Base-by-base conservation (phyloP, 2,329 filamentous ascomycete genomes). In the Grosmannia clavigera region DNA sequence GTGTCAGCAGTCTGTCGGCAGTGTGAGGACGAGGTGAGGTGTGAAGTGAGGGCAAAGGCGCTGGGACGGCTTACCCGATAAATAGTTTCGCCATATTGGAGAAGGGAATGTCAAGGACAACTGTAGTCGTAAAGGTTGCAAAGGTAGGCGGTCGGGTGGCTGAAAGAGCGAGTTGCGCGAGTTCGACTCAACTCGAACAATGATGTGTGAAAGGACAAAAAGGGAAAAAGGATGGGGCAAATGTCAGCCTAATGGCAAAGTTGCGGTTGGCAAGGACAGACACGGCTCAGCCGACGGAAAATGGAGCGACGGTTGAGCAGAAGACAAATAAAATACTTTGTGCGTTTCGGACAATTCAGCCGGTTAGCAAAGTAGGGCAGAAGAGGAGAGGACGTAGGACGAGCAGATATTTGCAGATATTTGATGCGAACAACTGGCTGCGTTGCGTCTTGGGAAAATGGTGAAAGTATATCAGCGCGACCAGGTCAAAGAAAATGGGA, bases 41-140 rank as follows among this genome's bases (percentile, higher is more conserved):
- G 60, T 7, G 22, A 22, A 50, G 7, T 60, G 35, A 25, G 46
- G 16, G 57, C 40, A 6, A 46, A 35, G 11, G 16, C 9, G 19
- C 19, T 19, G 6, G 33, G 29, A 29, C 6, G 46, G 71, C 87
- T 78, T 81, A 95, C 91, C 91, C 91, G 74, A 96, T 90, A 73
- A 96, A 96, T 69, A 96, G 83, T 76, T 96, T 96, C 62, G 91
- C 86, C 92, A 96, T 96, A 78, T 52, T 60, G 14, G 3, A 11
- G n/a, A 43, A 43, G 57, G 25, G 25, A 22, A 25, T 16, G 56
- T 58, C 10, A 16, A 11, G 11, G 43, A 38, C 19, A 12, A 6
- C 9, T 5, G 12, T 50, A 46, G 48, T 14, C 11, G 5, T 6
- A 22, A 54, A 22, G n/a, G 16, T 16, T 50, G 40, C 40, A 43